A percentile compares a stretch with the other conserved stretches of the same genome.
These are phyloP conservation scores for Mycena metata DNA, from an alignment of 768 basidiomycete genomes.

Conservation along the genomic window DNA sequence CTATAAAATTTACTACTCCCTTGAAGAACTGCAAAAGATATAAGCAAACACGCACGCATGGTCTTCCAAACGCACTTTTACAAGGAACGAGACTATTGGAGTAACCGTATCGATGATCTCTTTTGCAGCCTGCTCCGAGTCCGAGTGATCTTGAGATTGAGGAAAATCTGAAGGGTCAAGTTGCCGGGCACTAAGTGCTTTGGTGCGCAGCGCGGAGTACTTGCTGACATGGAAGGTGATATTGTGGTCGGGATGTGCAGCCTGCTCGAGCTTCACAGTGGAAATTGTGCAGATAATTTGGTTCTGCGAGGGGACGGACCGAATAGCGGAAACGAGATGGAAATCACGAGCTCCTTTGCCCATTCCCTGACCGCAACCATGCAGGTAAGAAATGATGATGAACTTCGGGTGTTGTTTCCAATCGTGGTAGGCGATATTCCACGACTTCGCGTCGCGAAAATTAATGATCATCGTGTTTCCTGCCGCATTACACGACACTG, in stretches of 20 bases:
- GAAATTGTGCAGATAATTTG: background rate
- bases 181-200: no score
- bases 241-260: background rate
- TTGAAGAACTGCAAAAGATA: no score
- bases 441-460: background rate
- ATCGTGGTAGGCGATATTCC: background rate
- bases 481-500: background rate
- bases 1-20: no score
- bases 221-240: background rate
- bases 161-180: no score
- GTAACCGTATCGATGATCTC: no score
- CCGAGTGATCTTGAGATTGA: no score
- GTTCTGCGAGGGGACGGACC: background rate
- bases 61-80: no score
- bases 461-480: background rate
- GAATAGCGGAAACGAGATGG: slow-evolving; percentile 1
- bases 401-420: slow-evolving; percentile 2
- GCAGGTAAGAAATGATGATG: background rate
- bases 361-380: background rate
- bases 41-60: no score
- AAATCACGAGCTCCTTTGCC: slow-evolving; percentile 7
- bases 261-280: background rate
- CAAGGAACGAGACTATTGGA: no score
- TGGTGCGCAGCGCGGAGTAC: no score
- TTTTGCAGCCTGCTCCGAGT: no score